Evolutionary conservation across 78 protist genomes (phyloP).

Genomic region (Chrysochromulina tobinii): DNA sequence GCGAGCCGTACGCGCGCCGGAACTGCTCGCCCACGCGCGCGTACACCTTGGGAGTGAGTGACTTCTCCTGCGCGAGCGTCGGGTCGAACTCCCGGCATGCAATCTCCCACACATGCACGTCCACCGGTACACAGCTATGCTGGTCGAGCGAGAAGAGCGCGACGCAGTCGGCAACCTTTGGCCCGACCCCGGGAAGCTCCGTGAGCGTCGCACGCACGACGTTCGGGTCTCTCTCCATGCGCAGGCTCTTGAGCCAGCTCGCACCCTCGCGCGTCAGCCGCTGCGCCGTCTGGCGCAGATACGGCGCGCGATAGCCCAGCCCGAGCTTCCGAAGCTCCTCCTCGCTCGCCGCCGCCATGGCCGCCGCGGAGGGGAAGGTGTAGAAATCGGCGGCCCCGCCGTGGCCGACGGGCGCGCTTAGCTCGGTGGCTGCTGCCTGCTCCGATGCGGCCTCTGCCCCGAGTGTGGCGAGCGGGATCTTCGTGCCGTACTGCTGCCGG

Average conservation of each 20-base stretch:
- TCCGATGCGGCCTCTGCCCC: not conserved
- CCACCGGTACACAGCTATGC: constrained; percentile 58
- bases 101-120: constrained; percentile 76
- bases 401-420: too few species aligned
- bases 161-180: constrained; percentile 90
- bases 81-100: constrained; percentile 60
- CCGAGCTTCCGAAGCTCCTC: constrained; percentile 74
- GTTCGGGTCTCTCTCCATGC: not conserved
- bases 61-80: constrained; percentile 7
- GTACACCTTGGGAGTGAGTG: constrained; percentile 55
- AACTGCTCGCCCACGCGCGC: constrained; percentile 40
- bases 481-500: not conserved
- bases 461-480: not conserved
- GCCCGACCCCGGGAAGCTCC: constrained; percentile 46
- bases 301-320: constrained; percentile 85
- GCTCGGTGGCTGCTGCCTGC: not conserved
- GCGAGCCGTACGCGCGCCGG: constrained; percentile 29
- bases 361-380: constrained; percentile 58
- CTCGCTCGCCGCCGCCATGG: constrained; percentile 38
- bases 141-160: constrained; percentile 67
- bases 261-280: constrained; percentile 19
- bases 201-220: not conserved
- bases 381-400: not conserved
- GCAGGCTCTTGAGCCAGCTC: not conserved
- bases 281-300: constrained; percentile 45